Evolutionary conservation across 768 basidiomycete species (phyloP).

Genomic region (Leccinum subtestaceum): DNA sequence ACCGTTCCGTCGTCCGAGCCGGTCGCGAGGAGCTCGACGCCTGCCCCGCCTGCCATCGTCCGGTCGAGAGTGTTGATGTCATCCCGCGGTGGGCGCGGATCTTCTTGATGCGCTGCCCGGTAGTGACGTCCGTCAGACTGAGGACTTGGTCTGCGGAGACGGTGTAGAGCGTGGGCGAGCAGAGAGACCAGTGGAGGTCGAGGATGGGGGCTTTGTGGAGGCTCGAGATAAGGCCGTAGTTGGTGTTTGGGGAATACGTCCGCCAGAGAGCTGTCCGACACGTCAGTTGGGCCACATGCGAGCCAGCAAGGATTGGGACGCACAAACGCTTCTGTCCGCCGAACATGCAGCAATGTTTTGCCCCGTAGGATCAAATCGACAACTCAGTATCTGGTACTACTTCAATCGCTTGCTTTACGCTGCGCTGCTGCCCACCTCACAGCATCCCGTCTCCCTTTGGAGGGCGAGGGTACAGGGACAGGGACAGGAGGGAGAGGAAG

Average conservation of each 20-base stretch:
- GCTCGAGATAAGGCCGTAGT: slow-evolving; percentile 26
- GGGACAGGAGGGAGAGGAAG: too few relatives aligned
- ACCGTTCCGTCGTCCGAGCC: slow-evolving; percentile 93
- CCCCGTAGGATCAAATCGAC: slow-evolving; percentile 92
- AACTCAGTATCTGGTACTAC: slow-evolving; percentile 66
- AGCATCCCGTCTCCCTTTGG: slow-evolving; percentile 60
- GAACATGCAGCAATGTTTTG: slow-evolving; percentile 93
- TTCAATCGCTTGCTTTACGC: slow-evolving; percentile 5
- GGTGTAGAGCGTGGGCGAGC: slow-evolving; percentile 69
- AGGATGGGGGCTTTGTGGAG: slow-evolving; percentile 89
- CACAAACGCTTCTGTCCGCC: slow-evolving; percentile 86
- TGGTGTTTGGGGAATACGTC: slow-evolving; percentile 83
- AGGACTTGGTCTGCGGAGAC: slow-evolving; percentile 90
- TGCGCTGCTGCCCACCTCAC: slow-evolving; percentile 48
- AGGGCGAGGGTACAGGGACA: too few relatives aligned
- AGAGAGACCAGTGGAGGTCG: slow-evolving; percentile 88
- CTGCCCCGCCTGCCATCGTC: slow-evolving; percentile 80
- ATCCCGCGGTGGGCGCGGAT: slow-evolving; percentile 90
- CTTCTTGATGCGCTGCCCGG: slow-evolving; percentile 77
- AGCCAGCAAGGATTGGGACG: slow-evolving; percentile 32
- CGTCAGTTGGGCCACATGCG: neutral
- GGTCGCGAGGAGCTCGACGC: slow-evolving; percentile 80
- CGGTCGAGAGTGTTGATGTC: slow-evolving; percentile 86
- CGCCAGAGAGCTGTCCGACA: slow-evolving; percentile 70
- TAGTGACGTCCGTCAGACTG: slow-evolving; percentile 71